Evolutionary conservation across 1,284 basidiomycete genomes (phyloP).

Genomic region (Cutaneotrichosporon cutaneum): DNA sequence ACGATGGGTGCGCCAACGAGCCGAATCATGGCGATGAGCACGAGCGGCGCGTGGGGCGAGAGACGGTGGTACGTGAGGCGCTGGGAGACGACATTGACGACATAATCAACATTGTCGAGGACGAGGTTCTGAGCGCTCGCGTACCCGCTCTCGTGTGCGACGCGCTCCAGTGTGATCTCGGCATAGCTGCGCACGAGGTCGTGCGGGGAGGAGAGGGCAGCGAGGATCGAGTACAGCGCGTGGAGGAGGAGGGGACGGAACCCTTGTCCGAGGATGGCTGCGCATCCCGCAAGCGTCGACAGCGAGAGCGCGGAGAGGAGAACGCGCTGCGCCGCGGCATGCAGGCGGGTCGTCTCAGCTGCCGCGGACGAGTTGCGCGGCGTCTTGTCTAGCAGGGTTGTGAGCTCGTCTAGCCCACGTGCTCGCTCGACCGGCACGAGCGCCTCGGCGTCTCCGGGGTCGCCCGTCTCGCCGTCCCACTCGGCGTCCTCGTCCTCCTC

Average conservation of each 20-base stretch:
- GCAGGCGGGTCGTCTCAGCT: constrained; percentile 33
- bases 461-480: constrained; percentile 55
- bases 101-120: constrained; percentile 90
- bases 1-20: constrained; percentile 81
- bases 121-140: constrained; percentile 79
- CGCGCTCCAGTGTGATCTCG: constrained; percentile 65
- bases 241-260: constrained; percentile 71
- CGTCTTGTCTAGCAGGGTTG: constrained; percentile 48
- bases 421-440: constrained; percentile 59
- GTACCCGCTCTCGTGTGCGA: constrained; percentile 71
- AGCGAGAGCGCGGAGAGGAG: constrained; percentile 61
- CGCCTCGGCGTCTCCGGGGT: constrained; percentile 26
- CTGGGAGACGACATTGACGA: constrained; percentile 80
- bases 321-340: constrained; percentile 58
- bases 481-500: constrained; percentile 66
- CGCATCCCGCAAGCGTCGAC: constrained; percentile 67
- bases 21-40: constrained; percentile 75
- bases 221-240: constrained; percentile 76
- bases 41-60: constrained; percentile 60
- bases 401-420: constrained; percentile 57
- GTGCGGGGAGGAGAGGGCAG: constrained; percentile 70
- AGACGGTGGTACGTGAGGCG: constrained; percentile 72
- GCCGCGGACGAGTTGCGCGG: constrained; percentile 31
- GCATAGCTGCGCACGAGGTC: constrained; percentile 69
- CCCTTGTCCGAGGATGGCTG: constrained; percentile 58